phyloP scores from a whole-genome alignment of 345 rosid species.

The Corchorus olitorius region DNA sequence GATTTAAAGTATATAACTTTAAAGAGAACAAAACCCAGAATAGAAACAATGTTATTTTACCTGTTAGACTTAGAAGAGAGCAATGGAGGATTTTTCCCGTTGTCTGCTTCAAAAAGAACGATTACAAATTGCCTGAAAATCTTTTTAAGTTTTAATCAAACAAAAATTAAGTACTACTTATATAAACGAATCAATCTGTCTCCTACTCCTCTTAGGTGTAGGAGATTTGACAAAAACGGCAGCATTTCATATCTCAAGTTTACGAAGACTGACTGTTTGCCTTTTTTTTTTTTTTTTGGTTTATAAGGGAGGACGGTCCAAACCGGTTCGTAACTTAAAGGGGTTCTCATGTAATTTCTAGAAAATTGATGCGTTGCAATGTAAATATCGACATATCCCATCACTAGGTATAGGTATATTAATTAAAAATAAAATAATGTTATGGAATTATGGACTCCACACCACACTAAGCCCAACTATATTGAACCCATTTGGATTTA shows the following conservation, averaged over 20 bases:
- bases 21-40: not conserved
- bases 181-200: not conserved
- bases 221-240: too few relatives aligned
- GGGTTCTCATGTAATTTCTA: not conserved
- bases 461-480: too few relatives aligned
- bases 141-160: not conserved
- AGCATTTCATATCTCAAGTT: not conserved
- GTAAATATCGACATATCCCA: not conserved
- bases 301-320: not conserved
- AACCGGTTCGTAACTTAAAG: not conserved
- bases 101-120: not conserved
- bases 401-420: too few relatives aligned
- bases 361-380: not conserved
- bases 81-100: not conserved
- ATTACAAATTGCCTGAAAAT: too few relatives aligned
- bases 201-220: too few relatives aligned
- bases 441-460: too few relatives aligned
- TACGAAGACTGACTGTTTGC: not conserved
- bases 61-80: not conserved
- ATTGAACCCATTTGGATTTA: too few relatives aligned
- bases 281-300: not conserved
- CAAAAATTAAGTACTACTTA: too few relatives aligned
- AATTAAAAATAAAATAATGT: too few relatives aligned
- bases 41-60: not conserved
- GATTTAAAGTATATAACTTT: not conserved